Evolutionary conservation across 441 rosid species (phyloP).

Genomic region (Pelargonium cotyledonis): DNA sequence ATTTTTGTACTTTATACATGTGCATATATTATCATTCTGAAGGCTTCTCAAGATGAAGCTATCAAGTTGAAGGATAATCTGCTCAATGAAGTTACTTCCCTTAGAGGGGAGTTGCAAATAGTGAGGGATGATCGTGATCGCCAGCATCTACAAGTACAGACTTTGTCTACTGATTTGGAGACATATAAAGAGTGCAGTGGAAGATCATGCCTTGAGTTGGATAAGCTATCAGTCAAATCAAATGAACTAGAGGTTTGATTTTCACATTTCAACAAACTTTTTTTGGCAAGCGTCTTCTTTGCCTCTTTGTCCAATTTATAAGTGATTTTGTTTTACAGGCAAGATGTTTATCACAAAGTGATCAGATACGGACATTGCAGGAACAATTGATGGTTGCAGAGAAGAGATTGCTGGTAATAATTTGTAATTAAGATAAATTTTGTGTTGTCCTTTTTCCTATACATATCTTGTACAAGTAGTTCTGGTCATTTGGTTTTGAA

Average conservation of each 20-base stretch:
- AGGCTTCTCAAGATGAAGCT: conserved; percentile 44
- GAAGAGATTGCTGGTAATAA: conserved; percentile 44
- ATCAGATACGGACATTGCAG: conserved; percentile 40
- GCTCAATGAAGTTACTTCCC: conserved; percentile 41
- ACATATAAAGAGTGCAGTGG: conserved; percentile 38
- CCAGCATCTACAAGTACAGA: conserved; percentile 31
- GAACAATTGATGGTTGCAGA: conserved; percentile 48
- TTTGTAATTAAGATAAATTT: background rate
- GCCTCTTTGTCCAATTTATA: background rate
- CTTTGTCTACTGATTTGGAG: conserved; percentile 33
- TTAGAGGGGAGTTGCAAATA: conserved; percentile 44
- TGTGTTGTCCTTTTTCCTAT: background rate
- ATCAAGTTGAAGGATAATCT: conserved; percentile 43
- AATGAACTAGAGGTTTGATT: conserved; percentile 42
- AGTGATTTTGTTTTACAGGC: conserved; percentile 25
- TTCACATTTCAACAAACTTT: background rate
- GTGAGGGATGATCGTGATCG: conserved; percentile 43
- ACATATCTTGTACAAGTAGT: background rate
- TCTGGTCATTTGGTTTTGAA: conserved; percentile 7
- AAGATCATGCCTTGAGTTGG: conserved; percentile 23
- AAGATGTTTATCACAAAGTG: conserved; percentile 39
- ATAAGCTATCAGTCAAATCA: conserved; percentile 32
- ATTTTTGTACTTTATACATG: background rate
- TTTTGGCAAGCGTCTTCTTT: background rate
- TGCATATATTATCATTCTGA: background rate